phyloP scores from a whole-genome alignment of 1,139 yeast genomes.

The Protomyces inundatus region DNA sequence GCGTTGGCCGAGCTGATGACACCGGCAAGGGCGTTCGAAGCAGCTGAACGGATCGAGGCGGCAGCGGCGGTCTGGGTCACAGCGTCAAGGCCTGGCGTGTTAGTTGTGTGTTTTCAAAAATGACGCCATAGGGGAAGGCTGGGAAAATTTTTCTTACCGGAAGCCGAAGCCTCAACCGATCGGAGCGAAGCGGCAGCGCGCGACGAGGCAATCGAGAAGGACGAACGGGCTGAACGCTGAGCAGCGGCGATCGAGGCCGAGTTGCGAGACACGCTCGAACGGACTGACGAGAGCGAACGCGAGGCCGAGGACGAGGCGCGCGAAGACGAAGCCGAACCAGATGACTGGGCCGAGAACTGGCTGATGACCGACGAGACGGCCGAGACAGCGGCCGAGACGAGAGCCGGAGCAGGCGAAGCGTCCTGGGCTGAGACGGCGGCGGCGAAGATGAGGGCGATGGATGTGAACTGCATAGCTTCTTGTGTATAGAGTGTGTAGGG shows the following conservation, averaged over 20 bases:
- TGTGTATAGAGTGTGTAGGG: too few species aligned
- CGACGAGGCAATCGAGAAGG: slow-evolving; percentile 4
- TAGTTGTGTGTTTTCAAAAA: background rate
- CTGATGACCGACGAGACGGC: slow-evolving; percentile 3
- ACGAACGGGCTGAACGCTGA: background rate
- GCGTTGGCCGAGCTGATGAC: slow-evolving; percentile 15
- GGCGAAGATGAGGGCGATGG: slow-evolving; percentile 16
- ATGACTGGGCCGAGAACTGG: background rate
- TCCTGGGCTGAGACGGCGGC: slow-evolving; percentile 23
- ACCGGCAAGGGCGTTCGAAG: slow-evolving; percentile 20
- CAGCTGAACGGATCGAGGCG: slow-evolving; percentile 17
- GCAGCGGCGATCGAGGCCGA: slow-evolving; percentile 20
- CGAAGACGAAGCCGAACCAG: slow-evolving; percentile 6
- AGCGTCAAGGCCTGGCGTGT: slow-evolving; percentile 6
- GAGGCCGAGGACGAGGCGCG: slow-evolving; percentile 9
- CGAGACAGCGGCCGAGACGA: background rate
- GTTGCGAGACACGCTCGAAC: slow-evolving; percentile 10
- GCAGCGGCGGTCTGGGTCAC: slow-evolving; percentile 15
- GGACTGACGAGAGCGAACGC: slow-evolving; percentile 3
- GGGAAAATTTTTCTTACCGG: slow-evolving; percentile 3
- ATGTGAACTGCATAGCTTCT: slow-evolving; percentile 14
- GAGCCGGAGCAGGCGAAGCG: background rate
- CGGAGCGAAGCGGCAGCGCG: slow-evolving; percentile 5
- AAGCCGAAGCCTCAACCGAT: slow-evolving; percentile 15
- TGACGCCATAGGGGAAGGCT: background rate